Base-by-base conservation (phyloP, 768 basidiomycete species). In the Amylocystis lapponica region DNA sequence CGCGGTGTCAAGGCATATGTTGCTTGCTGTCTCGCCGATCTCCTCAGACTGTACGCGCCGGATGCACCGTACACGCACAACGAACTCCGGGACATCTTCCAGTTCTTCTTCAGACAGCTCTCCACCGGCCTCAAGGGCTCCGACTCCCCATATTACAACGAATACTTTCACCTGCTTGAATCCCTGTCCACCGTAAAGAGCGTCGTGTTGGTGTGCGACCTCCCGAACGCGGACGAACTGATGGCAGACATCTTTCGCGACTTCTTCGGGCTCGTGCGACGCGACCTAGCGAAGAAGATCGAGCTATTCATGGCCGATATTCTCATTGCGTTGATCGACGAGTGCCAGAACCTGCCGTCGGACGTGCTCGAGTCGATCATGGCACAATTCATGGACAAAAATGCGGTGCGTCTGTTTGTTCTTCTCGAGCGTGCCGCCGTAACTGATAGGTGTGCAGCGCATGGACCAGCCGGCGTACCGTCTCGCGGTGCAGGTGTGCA, bases 121-220 rank as follows among this genome's bases (percentile, higher is more conserved):
- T 68, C 74, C 2, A 72, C 71, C 1, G 83, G 83, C 1, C 79
- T 92, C 56, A 84, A 83, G 50, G 78, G 82, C 29, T 67, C 81
- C 0, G 88, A 94, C 43, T 74, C 83, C 0, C 77, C 89, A 0
- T 95, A 93, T 57, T 95, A 91, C 60, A 79, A 83, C 44, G 85
- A 97, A 63, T 98, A 96, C 64, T 95, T 84, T 55, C 91, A 93
- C 57, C 76, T 97, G n/a, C 76, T 98, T 22, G 92, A 98, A 55
- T 90, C 84, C 20, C 72, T 99, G 20, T 88, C 92, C 2, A 87
- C 86, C 26, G 93, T 97, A 57, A 97, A 97, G 75, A 90, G 86
- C 53, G 84, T 96, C 23, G 90, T 93, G 11, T 77, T 98, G 53
- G 82, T 96, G 13, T 92, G 90, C 64, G 95, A 98, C 64, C 76